These are phyloP conservation scores for Fusarium pseudograminearum DNA, from an alignment of 2,329 filamentous ascomycete genomes.

Conservation along the genomic window DNA sequence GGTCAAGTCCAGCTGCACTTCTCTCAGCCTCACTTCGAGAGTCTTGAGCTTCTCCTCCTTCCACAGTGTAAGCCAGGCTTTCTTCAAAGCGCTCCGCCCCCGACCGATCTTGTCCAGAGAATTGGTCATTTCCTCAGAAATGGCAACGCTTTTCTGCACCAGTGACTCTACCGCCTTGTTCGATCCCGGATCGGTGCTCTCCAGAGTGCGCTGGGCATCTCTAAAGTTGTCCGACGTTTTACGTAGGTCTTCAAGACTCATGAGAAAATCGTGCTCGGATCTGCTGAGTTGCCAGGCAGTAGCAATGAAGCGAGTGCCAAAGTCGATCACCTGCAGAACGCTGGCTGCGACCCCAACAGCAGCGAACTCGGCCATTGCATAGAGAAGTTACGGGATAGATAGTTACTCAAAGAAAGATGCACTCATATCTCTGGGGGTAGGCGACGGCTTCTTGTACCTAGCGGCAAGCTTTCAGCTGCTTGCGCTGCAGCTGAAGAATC, in stretches of 20 bases:
- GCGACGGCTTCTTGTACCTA: neutral
- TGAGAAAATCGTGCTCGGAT: neutral
- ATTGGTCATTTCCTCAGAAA: neutral
- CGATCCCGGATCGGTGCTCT: neutral
- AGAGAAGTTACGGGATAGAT: too few relatives aligned
- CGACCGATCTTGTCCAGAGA: neutral
- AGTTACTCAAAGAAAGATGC: too few relatives aligned
- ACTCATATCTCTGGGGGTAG: neutral
- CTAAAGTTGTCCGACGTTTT: neutral
- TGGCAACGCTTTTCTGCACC: neutral
- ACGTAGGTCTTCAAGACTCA: neutral
- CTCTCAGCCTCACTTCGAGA: neutral
- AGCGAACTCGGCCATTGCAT: slow-evolving; percentile 16
- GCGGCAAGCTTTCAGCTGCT: neutral
- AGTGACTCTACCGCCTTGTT: neutral
- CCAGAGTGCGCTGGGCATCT: neutral
- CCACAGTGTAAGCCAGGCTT: slow-evolving; percentile 5
- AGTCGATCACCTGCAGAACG: slow-evolving; percentile 17
- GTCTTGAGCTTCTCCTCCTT: slow-evolving; percentile 4
- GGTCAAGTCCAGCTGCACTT: neutral
- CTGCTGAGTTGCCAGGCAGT: neutral
- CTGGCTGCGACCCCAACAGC: slow-evolving; percentile 9
- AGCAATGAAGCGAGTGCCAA: slow-evolving; percentile 14
- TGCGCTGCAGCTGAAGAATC: neutral
- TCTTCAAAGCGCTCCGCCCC: neutral